These are phyloP conservation scores for Xylaria acuta DNA, from an alignment of 495 filamentous ascomycete genomes.

Conservation along the genomic window DNA sequence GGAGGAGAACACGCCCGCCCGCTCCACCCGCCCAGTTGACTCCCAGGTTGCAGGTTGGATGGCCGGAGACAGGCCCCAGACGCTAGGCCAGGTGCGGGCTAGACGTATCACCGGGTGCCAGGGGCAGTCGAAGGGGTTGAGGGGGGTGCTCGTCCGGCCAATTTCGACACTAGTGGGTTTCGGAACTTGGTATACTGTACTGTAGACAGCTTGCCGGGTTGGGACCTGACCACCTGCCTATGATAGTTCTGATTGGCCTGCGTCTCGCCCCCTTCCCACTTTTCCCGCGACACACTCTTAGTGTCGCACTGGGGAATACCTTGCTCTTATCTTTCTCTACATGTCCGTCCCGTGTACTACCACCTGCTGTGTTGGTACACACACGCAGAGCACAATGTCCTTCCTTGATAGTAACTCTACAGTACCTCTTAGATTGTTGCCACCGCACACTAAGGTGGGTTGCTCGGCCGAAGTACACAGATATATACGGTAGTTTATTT, in stretches of 20 bases:
- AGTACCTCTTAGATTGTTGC: not conserved
- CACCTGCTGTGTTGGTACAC: slow-evolving; percentile 22
- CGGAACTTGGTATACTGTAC: slow-evolving; percentile 30
- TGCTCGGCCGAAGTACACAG: not conserved
- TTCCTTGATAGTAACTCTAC: not conserved
- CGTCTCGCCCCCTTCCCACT: not conserved
- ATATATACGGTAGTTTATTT: slow-evolving; percentile 8
- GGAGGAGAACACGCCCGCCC: not conserved
- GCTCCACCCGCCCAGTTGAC: not conserved
- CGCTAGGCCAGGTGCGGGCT: not conserved
- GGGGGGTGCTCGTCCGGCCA: slow-evolving; percentile 30
- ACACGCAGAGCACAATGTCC: not conserved
- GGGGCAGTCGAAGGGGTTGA: slow-evolving; percentile 13
- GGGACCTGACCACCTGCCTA: not conserved
- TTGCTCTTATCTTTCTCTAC: slow-evolving; percentile 11
- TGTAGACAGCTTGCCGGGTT: not conserved
- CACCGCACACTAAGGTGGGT: not conserved
- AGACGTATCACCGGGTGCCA: slow-evolving; percentile 9
- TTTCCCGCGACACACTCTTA: not conserved
- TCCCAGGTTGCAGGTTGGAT: not conserved
- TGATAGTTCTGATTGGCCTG: not conserved
- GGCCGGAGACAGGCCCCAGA: not conserved
- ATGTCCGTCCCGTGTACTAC: not conserved
- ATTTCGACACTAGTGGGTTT: slow-evolving; percentile 37
- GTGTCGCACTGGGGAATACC: not conserved